Base-by-base conservation (phyloP, 495 filamentous ascomycete species). In the Annulohypoxylon maeteangense region DNA sequence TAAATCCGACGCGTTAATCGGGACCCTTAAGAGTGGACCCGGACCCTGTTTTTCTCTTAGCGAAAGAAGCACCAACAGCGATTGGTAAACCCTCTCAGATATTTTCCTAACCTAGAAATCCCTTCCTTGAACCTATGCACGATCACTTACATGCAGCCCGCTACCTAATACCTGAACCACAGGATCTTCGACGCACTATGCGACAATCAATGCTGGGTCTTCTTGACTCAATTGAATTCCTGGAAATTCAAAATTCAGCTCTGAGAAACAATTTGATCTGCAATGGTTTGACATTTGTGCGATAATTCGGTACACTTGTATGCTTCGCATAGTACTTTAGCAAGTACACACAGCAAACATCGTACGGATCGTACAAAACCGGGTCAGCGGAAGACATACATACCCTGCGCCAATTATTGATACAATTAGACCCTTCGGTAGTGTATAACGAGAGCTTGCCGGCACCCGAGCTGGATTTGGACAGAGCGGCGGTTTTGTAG, bases 1-100 rank as follows among this genome's bases (percentile, higher is more conserved):
- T 40, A 23, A 47, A 65, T 20, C 70, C 70, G 70, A 69, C 69
- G 23, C 55, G 61, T 61, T 65, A 57, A 65, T 65, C 50, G 61
- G 42, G 65, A 45, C 34, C 65, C 23, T 20, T 51, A 55, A 2
- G 40, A 44, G 40, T 44, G 16, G 16, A 20, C n/a, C 40, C 56
- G 60, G 70, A 23, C 31, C 70, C 25, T 47, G 32, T 29, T 20
- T 8, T 29, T 25, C 18, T 20, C 23, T 65, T 68, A 55, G 54
- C 47, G 65, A 34, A 44, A 45, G 18, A 45, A 22, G 25, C 22
- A 25, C 20, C 34, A 44, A 27, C 18, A 42, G 23, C 50, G 20
- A 63, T 67, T 64, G 70, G 64, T 64, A 66, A 71, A 40, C 38
- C 32, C 40, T 1, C 54, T 67, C 53, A 59, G n/a, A 64, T 25